Conservation (phyloP, 2,329 filamentous ascomycete genomes). For the Epichloe scottii region DNA sequence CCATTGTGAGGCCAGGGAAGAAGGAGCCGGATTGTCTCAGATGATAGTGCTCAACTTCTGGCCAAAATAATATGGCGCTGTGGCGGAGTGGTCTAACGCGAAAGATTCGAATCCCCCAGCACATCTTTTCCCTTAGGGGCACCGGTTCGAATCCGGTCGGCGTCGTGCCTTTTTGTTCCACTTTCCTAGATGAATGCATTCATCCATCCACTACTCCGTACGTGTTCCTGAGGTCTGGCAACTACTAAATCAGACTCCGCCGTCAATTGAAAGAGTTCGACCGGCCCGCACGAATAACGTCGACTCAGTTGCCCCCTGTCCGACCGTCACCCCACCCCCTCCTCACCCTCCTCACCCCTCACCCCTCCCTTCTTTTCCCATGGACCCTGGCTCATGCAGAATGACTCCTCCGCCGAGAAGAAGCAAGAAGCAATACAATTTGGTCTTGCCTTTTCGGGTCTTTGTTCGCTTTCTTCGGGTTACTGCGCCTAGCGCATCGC, state of each 20-base stretch:
- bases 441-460: neutral
- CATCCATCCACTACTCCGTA: too few relatives aligned
- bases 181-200: neutral
- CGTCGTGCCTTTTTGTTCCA: conserved; percentile 12
- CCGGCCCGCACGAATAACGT: too few relatives aligned
- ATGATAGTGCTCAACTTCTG: neutral
- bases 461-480: neutral
- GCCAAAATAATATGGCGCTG: conserved; percentile 9
- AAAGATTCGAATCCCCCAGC: conserved; percentile 16
- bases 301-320: too few relatives aligned
- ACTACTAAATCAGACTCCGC: too few relatives aligned
- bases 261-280: too few relatives aligned
- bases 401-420: neutral
- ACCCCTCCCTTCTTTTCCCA: neutral
- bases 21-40: too few relatives aligned
- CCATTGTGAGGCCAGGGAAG: too few relatives aligned
- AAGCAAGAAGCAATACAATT: neutral
- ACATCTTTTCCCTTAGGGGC: conserved; percentile 20
- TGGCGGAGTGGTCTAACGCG: conserved; percentile 22
- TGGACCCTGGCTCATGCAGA: neutral
- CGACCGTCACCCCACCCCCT: neutral
- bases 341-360: neutral
- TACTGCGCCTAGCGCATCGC: neutral
- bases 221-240: too few relatives aligned
- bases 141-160: conserved; percentile 23